Percentiles rank a stretch among this genome's conserved stretches.
These are phyloP conservation scores for Boechera stricta DNA, from an alignment of 345 rosid genomes.

Conservation along the genomic window DNA sequence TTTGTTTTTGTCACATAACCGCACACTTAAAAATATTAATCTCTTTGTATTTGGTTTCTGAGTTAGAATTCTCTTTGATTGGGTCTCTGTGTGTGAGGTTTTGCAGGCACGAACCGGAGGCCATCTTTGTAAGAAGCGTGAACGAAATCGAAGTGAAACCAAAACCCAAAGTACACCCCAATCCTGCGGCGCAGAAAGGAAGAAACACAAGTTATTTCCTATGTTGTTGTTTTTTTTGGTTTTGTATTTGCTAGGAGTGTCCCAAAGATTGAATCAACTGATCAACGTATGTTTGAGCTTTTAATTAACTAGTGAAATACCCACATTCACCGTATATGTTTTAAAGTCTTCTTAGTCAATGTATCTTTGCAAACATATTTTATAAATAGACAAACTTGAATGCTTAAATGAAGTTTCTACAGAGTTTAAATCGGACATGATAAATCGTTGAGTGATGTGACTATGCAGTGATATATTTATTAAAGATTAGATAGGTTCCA, in stretches of 20 bases:
- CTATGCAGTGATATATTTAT: too few species aligned
- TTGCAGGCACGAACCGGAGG: conserved; percentile 92
- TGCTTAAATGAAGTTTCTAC: neutral
- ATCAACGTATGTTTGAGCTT: conserved; percentile 21
- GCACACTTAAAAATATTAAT: neutral
- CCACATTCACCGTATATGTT: conserved; percentile 14
- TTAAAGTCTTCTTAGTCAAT: neutral
- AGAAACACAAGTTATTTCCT: conserved; percentile 11
- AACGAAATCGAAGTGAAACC: conserved; percentile 96
- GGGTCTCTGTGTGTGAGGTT: conserved; percentile 13
- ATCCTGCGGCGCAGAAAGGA: conserved; percentile 60
- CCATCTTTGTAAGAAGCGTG: conserved; percentile 83
- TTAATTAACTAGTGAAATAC: conserved; percentile 7
- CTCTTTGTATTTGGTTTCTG: neutral
- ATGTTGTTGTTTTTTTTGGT: neutral
- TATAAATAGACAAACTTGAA: conserved; percentile 5
- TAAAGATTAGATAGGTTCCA: too few species aligned
- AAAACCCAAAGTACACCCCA: conserved; percentile 85
- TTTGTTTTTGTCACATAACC: neutral
- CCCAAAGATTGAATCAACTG: neutral
- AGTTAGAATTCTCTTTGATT: conserved; percentile 18
- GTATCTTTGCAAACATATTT: neutral
- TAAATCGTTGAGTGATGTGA: too few species aligned
- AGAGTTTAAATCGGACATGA: neutral
- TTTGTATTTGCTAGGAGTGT: conserved; percentile 16